Conservation (phyloP, 78 protist genomes). For the Polysphondylium violaceum region DNA sequence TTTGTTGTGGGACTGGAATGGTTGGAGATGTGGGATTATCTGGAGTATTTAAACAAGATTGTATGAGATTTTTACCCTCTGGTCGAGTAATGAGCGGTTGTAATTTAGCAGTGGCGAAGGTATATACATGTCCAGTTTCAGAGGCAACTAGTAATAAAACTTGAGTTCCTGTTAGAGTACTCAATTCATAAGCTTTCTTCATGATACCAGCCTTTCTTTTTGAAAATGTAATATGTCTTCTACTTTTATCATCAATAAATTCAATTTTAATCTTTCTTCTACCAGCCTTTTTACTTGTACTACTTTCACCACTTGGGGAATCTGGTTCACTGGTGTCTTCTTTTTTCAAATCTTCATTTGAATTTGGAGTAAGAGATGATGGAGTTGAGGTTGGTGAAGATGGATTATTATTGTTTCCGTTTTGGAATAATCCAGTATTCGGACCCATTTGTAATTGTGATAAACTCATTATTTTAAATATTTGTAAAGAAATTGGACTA, state of each 20-base stretch:
- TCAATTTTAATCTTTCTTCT: conserved; percentile 94
- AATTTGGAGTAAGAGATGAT: conserved; percentile 24
- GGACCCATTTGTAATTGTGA: too few species aligned
- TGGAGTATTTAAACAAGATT: conserved; percentile 73
- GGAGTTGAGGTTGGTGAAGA: conserved; percentile 56
- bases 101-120: conserved; percentile 96
- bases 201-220: conserved; percentile 93
- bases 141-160: conserved; percentile 94
- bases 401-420: conserved; percentile 10
- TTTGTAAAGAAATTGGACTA: too few species aligned
- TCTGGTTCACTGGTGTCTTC: conserved; percentile 53
- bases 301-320: conserved; percentile 20
- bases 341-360: conserved; percentile 30
- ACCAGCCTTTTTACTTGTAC: conserved; percentile 84
- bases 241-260: conserved; percentile 91
- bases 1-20: conserved; percentile 17
- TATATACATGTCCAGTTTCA: conserved; percentile 96
- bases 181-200: conserved; percentile 94
- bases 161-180: conserved; percentile 95
- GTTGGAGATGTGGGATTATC: conserved; percentile 39
- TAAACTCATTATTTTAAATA: too few species aligned
- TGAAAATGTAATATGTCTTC: conserved; percentile 95
- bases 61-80: conserved; percentile 82
- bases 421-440: too few species aligned
- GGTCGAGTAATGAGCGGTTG: conserved; percentile 93